Evolutionary conservation across 2,329 filamentous ascomycete genomes (phyloP), one percentile per base, ranked within the genome.

Genomic region (Apiospora phragmitis): DNA sequence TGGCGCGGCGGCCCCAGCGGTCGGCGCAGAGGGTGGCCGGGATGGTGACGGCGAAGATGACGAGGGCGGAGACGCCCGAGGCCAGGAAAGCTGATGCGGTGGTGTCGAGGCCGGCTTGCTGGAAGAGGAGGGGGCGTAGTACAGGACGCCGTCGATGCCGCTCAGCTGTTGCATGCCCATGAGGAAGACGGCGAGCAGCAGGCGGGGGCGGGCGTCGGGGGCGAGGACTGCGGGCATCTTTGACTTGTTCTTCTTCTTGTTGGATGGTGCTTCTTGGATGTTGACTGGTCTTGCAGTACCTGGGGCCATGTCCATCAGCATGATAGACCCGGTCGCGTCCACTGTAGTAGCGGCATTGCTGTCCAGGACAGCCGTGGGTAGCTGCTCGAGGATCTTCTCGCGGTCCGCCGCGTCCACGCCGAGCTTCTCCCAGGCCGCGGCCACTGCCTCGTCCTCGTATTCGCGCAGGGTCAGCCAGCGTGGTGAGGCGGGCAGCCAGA

Each of bases 41-140:
- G 2, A 90, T 83, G 0, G 87, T 88, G 21, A 84, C 82, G 8
- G 81, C 82, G 24, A 90, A 82, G 71, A 90, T 90, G 3, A 88
- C 82, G 1, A 91, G 77, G 0, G 87, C 88, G 0, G 88, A 89
- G 9, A 91, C 82, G 0, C 89, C 88, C 0, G 88, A 90, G 0
- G 89, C 89, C 5, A 73, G 38, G 68, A 73, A 73, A 1, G 55
- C 65, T 4, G 72, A 32, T 11, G 59, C n/a, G 21, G 69, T 32
- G 14, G 69, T 67, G 16, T 49, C 26, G 51, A 73, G 67, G 18
- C 72, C 72, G 43, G 72, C 72, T 41, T 73, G 72, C 14, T 70
- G 69, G 42, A 73, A 70, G 7, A 73, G 69, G 6, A 71, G 42
- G 41, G 72, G 9, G 72, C 70, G 42, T 73, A 73, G 55, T 69